Conservation (phyloP, 805 yeast species). For the Hanseniaspora lindneri region DNA sequence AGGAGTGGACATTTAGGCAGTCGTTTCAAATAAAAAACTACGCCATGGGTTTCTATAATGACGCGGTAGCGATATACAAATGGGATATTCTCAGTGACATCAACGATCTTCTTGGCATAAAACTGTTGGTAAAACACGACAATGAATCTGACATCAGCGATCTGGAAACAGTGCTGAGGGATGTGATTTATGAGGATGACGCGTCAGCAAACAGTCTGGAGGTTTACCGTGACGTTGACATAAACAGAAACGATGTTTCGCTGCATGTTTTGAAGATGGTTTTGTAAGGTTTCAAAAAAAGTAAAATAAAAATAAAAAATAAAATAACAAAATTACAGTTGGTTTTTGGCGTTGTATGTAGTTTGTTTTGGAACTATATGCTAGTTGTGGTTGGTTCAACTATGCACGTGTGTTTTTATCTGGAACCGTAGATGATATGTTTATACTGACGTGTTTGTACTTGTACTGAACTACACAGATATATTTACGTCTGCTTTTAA, state of each 20-base stretch:
- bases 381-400: too few species aligned
- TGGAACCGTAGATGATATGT: too few species aligned
- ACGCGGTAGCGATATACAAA: neutral
- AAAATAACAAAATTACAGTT: neutral
- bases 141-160: neutral
- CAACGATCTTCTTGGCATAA: slow-evolving; percentile 5
- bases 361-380: too few species aligned
- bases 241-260: slow-evolving; percentile 1
- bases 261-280: slow-evolving; percentile 2
- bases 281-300: neutral
- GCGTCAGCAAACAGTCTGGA: neutral
- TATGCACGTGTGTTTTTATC: too few species aligned
- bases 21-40: slow-evolving; percentile 4
- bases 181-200: neutral
- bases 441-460: too few species aligned
- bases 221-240: neutral
- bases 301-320: neutral
- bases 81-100: slow-evolving; percentile 11
- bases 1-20: slow-evolving; percentile 15
- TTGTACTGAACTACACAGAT: too few species aligned
- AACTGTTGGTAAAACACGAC: slow-evolving; percentile 2
- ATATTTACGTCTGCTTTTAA: too few species aligned
- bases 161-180: neutral
- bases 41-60: slow-evolving; percentile 4
- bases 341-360: too few species aligned